phyloP scores from a whole-genome alignment of 2,329 filamentous ascomycete species.

The Coniosporium tulheliwenetii region DNA sequence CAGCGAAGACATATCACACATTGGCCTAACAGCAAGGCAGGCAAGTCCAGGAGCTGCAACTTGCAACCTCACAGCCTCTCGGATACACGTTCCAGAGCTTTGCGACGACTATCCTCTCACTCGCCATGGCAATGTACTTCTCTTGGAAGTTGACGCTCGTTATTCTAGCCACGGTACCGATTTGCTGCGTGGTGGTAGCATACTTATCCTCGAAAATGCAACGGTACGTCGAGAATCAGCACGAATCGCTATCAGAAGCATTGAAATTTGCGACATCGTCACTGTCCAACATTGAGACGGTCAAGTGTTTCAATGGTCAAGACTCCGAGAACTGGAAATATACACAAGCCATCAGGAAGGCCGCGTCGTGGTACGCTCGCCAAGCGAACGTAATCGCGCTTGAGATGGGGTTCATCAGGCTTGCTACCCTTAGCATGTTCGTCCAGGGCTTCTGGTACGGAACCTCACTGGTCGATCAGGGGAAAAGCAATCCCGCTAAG shows the following conservation, averaged over 20 bases:
- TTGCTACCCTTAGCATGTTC: constrained; percentile 66
- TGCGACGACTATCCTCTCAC: constrained; percentile 47
- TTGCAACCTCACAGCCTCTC: constrained; percentile 64
- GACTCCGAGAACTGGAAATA: constrained; percentile 56
- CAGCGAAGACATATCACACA: constrained; percentile 4
- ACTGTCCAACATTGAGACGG: constrained; percentile 60
- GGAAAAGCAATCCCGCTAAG: constrained; percentile 43
- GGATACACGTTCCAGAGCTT: constrained; percentile 52
- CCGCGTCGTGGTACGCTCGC: constrained; percentile 46
- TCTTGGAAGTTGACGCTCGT: constrained; percentile 78
- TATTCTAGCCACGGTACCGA: constrained; percentile 55
- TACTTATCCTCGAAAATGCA: constrained; percentile 47
- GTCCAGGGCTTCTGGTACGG: constrained; percentile 87
- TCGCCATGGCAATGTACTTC: constrained; percentile 58
- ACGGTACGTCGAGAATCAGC: constrained; percentile 52
- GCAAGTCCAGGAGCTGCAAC: constrained; percentile 67
- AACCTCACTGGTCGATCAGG: constrained; percentile 47
- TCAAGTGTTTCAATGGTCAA: constrained; percentile 74
- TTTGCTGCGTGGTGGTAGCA: constrained; percentile 45
- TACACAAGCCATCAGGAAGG: constrained; percentile 35
- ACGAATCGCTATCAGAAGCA: constrained; percentile 48
- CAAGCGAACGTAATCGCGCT: constrained; percentile 54
- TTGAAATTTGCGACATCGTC: constrained; percentile 58
- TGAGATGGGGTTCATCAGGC: constrained; percentile 58
- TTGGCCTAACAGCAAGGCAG: constrained; percentile 27